These are phyloP conservation scores for Euphrasia confusa DNA, from an alignment of 257 asterid species.

Conservation along the genomic window DNA sequence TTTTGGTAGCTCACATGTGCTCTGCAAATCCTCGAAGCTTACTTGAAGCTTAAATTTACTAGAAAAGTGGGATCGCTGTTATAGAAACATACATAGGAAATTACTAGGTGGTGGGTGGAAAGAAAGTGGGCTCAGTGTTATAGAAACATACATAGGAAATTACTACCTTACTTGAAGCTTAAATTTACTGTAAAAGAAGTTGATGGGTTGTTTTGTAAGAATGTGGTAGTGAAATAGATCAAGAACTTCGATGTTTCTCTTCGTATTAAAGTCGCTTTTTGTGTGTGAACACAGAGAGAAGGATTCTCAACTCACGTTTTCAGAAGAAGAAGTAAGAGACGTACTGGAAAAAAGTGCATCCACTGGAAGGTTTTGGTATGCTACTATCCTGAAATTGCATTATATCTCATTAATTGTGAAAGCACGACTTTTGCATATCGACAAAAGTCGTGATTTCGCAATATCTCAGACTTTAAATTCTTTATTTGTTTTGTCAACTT, in stretches of 20 bases:
- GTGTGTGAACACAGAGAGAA: conserved; percentile 31
- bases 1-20: neutral
- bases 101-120: neutral
- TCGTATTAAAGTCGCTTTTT: conserved; percentile 5
- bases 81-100: no score
- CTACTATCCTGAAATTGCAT: conserved; percentile 1
- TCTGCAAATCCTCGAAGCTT: neutral
- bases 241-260: conserved; percentile 8
- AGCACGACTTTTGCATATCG: no score
- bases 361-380: conserved; percentile 81
- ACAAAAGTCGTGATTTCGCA: no score
- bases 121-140: neutral
- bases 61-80: no score
- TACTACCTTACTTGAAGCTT: neutral
- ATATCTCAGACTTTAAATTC: neutral
- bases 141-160: neutral
- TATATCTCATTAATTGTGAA: neutral
- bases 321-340: conserved; percentile 47
- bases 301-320: conserved; percentile 33
- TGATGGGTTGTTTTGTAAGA: conserved; percentile 7
- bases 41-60: no score
- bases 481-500: neutral
- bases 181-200: conserved; percentile 8
- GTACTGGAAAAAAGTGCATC: conserved; percentile 61
- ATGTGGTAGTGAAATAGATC: conserved; percentile 8